These are phyloP conservation scores for Akanthomyces muscarius DNA, from an alignment of 2,329 filamentous ascomycete species.

Conservation along the genomic window DNA sequence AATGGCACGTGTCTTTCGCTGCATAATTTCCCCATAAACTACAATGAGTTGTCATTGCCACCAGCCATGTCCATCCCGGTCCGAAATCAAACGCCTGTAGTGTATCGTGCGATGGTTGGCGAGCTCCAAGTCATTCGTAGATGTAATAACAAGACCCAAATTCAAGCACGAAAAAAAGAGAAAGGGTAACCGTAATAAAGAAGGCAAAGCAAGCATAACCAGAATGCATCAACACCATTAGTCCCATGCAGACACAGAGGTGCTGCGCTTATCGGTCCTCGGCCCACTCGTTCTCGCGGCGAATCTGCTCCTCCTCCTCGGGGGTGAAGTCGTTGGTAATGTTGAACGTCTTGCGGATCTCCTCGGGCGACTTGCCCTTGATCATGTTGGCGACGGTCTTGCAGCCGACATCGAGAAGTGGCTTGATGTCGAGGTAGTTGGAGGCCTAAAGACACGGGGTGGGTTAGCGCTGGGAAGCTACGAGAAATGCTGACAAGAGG, in stretches of 20 bases:
- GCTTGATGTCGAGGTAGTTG: slow-evolving; percentile 99
- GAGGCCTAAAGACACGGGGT: slow-evolving; percentile 60
- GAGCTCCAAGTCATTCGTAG: not conserved
- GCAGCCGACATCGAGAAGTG: slow-evolving; percentile 94
- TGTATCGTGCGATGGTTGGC: slow-evolving; percentile 10
- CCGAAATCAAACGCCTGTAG: slow-evolving; percentile 15
- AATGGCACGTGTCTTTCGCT: not conserved
- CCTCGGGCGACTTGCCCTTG: slow-evolving; percentile 99
- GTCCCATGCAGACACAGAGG: not conserved
- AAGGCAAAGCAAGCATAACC: not conserved
- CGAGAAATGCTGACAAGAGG: not conserved
- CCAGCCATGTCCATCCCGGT: not conserved
- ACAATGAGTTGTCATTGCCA: slow-evolving; percentile 1
- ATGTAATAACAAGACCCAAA: slow-evolving; percentile 10
- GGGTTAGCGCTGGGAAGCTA: slow-evolving; percentile 9
- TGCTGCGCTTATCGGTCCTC: slow-evolving; percentile 64
- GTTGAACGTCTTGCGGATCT: slow-evolving; percentile 99
- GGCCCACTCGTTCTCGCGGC: slow-evolving; percentile 86
- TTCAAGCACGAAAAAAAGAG: slow-evolving; percentile 12
- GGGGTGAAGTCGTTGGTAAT: slow-evolving; percentile 99
- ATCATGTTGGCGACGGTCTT: slow-evolving; percentile 99
- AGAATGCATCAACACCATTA: slow-evolving; percentile 1
- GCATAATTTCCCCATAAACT: not conserved
- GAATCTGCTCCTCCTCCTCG: slow-evolving; percentile 97
- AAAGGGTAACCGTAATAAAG: slow-evolving; percentile 13